These are phyloP conservation scores for Suhomyces yuchorum DNA, from an alignment of 1,139 yeast genomes.

Conservation along the genomic window DNA sequence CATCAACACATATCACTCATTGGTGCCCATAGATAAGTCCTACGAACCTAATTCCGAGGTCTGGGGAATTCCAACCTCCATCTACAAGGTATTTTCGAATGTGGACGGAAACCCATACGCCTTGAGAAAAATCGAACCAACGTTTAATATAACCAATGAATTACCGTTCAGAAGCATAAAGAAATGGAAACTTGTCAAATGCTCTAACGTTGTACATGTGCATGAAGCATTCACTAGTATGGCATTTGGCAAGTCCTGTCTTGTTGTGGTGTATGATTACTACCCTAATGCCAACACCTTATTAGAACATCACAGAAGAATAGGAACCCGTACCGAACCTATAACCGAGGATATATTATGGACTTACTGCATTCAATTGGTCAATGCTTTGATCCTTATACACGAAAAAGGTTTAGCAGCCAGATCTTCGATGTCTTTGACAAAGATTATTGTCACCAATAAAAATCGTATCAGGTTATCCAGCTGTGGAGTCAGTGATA, in stretches of 20 bases:
- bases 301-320: conserved; percentile 43
- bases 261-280: conserved; percentile 56
- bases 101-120: conserved; percentile 77
- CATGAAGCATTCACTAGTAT: conserved; percentile 86
- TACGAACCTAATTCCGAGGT: conserved; percentile 54
- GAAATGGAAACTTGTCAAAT: conserved; percentile 53
- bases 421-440: conserved; percentile 59
- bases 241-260: conserved; percentile 71
- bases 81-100: conserved; percentile 81
- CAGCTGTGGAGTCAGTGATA: conserved; percentile 72
- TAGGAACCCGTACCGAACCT: conserved; percentile 38
- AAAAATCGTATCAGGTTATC: conserved; percentile 72
- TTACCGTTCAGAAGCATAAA: conserved; percentile 42
- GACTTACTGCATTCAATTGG: conserved; percentile 73
- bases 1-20: conserved; percentile 81
- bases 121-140: conserved; percentile 65
- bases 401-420: conserved; percentile 68
- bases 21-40: conserved; percentile 78
- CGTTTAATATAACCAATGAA: conserved; percentile 55
- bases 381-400: conserved; percentile 62
- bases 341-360: conserved; percentile 71
- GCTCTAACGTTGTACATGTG: conserved; percentile 66
- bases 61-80: conserved; percentile 62
- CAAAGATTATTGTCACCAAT: conserved; percentile 71
- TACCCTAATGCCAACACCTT: conserved; percentile 66